Evolutionary conservation across 2,329 filamentous ascomycete genomes (phyloP), one percentile per base, ranked within the genome.

Genomic region (Aspergillus amoenus): DNA sequence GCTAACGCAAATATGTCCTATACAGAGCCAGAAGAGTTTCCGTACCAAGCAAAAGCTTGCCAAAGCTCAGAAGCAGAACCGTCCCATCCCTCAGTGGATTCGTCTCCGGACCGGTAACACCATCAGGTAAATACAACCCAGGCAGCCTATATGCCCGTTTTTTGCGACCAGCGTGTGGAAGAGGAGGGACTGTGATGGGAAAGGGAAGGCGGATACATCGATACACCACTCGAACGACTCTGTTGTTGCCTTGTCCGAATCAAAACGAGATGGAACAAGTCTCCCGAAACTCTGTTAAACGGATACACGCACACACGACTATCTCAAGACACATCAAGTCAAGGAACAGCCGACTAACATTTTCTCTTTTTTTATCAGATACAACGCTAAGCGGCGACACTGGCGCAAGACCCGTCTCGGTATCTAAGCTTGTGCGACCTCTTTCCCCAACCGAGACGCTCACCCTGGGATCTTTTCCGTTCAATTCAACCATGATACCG

Each of bases 21-120:
- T 61, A 78, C 80, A 97, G 93, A 93, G 89, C 89, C 92, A 99
- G 86, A 99, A 99, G 89, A 91, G 93, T 79, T 99, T 99, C 92
- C 90, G 93, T 81, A 97, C 93, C 83, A 99, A 99, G 93, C 90
- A 95, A 83, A 99, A 99, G 94, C 92, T 99, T 85, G 94, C 94
- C 79, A 97, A 93, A 87, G 94, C 94, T 79, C 93, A 97, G 87
- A 97, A 96, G 88, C 93, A 97, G 87, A 99, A 99, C 89, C 90
- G 94, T 80, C 94, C 94, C 73, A 97, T 99, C 80, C 94, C 94
- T 70, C 94, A 99, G 87, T 99, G 94, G 94, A 97, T 99, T 80
- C 90, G 94, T 79, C 88, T 99, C 77, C 89, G 93, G 81, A 97
- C 94, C 75, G 89, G 88, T 82, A 99, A 99, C 88, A 97, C 93